A percentile compares a stretch with the other conserved stretches of the same genome.
Evolutionary conservation across 768 basidiomycete genomes (phyloP).

Genomic region (Boletus tomentosulus): DNA sequence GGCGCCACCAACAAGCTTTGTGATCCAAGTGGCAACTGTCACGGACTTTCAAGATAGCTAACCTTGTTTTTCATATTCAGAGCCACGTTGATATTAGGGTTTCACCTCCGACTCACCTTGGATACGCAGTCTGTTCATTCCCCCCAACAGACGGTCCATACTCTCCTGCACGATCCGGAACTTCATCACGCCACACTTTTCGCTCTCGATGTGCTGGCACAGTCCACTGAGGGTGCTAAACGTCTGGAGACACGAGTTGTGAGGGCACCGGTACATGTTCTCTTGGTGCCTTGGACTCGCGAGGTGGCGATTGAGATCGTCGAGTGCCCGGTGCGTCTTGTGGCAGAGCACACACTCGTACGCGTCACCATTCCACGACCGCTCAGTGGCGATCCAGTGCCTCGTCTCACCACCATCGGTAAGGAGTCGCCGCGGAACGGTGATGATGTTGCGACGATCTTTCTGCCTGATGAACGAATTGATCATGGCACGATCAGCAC

Average conservation of each 20-base stretch:
- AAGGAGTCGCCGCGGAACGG: slow-evolving; percentile 52
- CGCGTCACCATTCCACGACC: slow-evolving; percentile 38
- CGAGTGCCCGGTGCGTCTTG: slow-evolving; percentile 35
- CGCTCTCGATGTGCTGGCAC: slow-evolving; percentile 62
- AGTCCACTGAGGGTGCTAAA: slow-evolving; percentile 56
- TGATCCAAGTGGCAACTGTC: slow-evolving; percentile 7
- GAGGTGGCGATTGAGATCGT: slow-evolving; percentile 56
- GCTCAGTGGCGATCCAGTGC: slow-evolving; percentile 29
- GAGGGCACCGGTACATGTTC: slow-evolving; percentile 53
- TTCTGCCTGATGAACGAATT: slow-evolving; percentile 34
- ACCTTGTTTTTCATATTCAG: slow-evolving; percentile 15
- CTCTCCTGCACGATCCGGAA: slow-evolving; percentile 35
- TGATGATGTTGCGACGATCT: slow-evolving; percentile 50
- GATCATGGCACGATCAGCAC: slow-evolving; percentile 38
- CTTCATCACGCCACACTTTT: slow-evolving; percentile 46
- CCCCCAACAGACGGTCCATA: slow-evolving; percentile 34
- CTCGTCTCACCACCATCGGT: slow-evolving; percentile 16
- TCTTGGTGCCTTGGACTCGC: slow-evolving; percentile 56
- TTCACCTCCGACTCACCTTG: slow-evolving; percentile 6
- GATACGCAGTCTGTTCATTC: slow-evolving; percentile 12
- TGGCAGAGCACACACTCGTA: slow-evolving; percentile 70
- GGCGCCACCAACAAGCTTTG: slow-evolving; percentile 16
- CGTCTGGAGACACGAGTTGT: slow-evolving; percentile 36
- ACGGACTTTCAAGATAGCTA: slow-evolving; percentile 24
- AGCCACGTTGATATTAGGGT: background rate